These are phyloP conservation scores for Picochlorum sp. DNA, from an alignment of 139 green algal species.

Conservation along the genomic window DNA sequence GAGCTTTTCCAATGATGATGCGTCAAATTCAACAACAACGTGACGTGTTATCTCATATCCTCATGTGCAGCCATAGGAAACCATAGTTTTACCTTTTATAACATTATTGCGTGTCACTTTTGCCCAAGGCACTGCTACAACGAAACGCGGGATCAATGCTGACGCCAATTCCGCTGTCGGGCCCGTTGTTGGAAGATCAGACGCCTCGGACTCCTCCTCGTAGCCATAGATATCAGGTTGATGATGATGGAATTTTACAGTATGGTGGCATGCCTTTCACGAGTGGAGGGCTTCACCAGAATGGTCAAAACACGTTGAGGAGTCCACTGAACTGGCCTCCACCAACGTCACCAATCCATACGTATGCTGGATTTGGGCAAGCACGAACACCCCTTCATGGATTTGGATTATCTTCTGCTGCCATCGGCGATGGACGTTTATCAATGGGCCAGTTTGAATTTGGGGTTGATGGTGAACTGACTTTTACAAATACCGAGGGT, in stretches of 20 bases:
- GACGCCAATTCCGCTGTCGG: constrained; percentile 1
- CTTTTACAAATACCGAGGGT: background rate
- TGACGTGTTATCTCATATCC: no score
- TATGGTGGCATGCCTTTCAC: background rate
- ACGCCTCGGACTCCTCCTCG: background rate
- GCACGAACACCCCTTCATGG: background rate
- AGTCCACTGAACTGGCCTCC: constrained; percentile 5
- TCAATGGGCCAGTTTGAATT: no score
- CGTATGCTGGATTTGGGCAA: background rate
- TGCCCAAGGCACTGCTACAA: no score
- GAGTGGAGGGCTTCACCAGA: background rate
- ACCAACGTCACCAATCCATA: background rate
- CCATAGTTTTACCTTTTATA: no score
- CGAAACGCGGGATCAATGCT: background rate
- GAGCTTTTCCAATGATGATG: no score
- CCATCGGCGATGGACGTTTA: no score
- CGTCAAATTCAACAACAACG: no score
- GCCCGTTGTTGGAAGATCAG: background rate
- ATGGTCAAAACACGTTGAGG: background rate
- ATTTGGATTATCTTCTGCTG: background rate
- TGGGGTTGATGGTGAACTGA: background rate
- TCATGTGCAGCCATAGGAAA: no score
- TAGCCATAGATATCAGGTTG: no score
- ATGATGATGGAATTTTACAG: no score
- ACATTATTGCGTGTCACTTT: no score